Evolutionary conservation across 495 filamentous ascomycete species (phyloP).

Genomic region (Talaromyces liani): DNA sequence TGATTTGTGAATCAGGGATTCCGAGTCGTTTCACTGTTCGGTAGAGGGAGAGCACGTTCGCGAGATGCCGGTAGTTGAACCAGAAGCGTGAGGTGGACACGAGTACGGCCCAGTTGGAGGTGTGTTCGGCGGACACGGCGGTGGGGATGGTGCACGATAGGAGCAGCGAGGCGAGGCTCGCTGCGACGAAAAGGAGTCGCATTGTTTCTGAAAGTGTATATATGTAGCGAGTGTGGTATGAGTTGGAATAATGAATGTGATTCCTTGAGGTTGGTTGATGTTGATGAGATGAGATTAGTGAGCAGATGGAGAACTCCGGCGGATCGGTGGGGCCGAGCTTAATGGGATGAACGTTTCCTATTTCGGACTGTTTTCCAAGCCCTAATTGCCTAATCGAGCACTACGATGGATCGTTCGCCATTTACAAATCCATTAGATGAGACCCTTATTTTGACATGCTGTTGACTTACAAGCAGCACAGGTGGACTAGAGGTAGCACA

Average conservation of each 20-base stretch:
- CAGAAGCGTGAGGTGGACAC: conserved; percentile 98
- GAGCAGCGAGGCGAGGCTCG: neutral
- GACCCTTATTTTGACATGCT: neutral
- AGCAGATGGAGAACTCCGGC: neutral
- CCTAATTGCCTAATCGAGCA: neutral
- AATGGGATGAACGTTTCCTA: neutral
- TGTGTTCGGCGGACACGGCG: conserved; percentile 56
- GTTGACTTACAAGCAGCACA: too few species aligned
- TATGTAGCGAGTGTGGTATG: neutral
- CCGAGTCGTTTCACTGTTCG: conserved; percentile 96
- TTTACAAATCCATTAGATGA: neutral
- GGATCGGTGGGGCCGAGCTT: neutral
- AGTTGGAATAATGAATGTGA: neutral
- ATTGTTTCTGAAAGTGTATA: neutral
- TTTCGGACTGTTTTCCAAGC: neutral
- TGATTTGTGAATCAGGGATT: conserved; percentile 97
- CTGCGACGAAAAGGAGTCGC: neutral
- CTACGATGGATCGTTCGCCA: neutral
- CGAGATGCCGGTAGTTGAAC: conserved; percentile 99
- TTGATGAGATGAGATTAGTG: neutral
- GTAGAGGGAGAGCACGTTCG: conserved; percentile 96
- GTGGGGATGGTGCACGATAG: neutral
- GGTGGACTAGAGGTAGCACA: neutral
- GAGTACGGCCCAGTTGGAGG: conserved; percentile 97
- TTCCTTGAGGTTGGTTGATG: neutral